Evolutionary conservation across 2,329 filamentous ascomycete genomes (phyloP), one percentile per base, ranked within the genome.

Genomic region (Neopestalotiopsis sp.): DNA sequence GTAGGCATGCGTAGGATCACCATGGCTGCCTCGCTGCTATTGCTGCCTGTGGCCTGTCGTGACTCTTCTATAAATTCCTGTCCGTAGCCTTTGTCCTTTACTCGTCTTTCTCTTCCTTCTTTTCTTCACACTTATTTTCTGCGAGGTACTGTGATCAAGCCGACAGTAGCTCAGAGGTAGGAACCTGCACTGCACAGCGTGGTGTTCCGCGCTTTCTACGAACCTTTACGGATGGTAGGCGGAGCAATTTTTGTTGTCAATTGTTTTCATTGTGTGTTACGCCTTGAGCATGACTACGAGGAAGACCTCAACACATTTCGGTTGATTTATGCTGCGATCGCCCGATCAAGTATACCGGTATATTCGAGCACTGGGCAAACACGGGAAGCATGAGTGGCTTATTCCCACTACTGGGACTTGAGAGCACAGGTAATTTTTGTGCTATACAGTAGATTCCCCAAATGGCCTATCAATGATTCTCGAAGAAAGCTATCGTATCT

Each of bases 161-260:
- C 81, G 75, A 72, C 78, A 76, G 74, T 74, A 68, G 73, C 74
- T 77, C 80, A 84, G 81, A 76, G 74, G 74, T 80, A 81, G 77
- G 80, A 79, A 80, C 82, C 84, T 86, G 83, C 84, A 86, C 85
- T 84, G 84, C 84, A 86, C 84, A 84, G 76, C 83, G 84, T 81
- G 84, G 84, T 80, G 82, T 83, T 79, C 75, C 79, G 78, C 80
- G 77, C 76, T 74, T 80, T 84, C 81, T 79, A 38, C 84, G 84
- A 85, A 83, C 81, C 83, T 82, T 85, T 84, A 80, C 80, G 81
- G 82, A 81, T 83, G 84, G 83, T 85, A 80, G 82, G 80, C 79
- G 80, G 81, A 77, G 81, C 59, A 85, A 84, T 84, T 85, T 84
- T 85, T 84, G 83, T 79, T 85, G 75, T 79, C 58, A 63, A 67